A percentile compares a stretch with the other conserved stretches of the same genome.
Evolutionary conservation across 108 stramenopile genomes (phyloP).

Genomic region (Nannochloropsis oceanica): DNA sequence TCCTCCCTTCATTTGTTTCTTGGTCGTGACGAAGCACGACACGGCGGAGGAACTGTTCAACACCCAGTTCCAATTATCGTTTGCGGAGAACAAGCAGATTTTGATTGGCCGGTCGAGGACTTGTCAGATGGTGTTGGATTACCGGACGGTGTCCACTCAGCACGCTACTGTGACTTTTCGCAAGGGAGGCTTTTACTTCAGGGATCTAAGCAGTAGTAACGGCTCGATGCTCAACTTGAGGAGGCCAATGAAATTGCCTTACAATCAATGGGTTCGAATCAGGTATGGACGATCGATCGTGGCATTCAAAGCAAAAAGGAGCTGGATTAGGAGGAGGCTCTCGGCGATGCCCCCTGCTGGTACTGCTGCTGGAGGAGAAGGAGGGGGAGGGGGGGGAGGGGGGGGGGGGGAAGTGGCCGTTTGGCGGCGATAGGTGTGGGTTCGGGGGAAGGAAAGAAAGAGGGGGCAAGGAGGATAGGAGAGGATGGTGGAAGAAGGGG

Average conservation of each 20-base stretch:
- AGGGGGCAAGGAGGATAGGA: background rate
- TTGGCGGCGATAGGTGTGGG: background rate
- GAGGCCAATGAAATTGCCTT: constrained; percentile 27
- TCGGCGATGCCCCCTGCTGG: background rate
- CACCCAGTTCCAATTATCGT: constrained; percentile 85
- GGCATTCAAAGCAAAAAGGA: constrained; percentile 28
- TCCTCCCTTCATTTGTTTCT: constrained; percentile 81
- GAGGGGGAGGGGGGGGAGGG: background rate
- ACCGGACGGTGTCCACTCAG: constrained; percentile 40
- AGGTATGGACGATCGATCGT: constrained; percentile 32
- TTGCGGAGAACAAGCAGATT: constrained; percentile 69
- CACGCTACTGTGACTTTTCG: constrained; percentile 31
- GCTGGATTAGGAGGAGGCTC: background rate
- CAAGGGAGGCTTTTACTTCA: constrained; percentile 31
- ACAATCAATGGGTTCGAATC: constrained; percentile 27
- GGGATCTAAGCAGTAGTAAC: constrained; percentile 29
- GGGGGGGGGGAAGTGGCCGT: too few relatives aligned
- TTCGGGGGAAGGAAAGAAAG: background rate
- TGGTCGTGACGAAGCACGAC: constrained; percentile 88
- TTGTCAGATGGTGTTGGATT: constrained; percentile 90
- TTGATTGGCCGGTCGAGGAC: constrained; percentile 80
- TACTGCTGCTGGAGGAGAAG: background rate
- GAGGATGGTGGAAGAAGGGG: too few relatives aligned
- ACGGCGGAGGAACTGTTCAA: constrained; percentile 82
- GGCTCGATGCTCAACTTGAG: constrained; percentile 28